phyloP scores from a whole-genome alignment of 2,329 filamentous ascomycete species.

The Zymoseptoria ardabiliae region DNA sequence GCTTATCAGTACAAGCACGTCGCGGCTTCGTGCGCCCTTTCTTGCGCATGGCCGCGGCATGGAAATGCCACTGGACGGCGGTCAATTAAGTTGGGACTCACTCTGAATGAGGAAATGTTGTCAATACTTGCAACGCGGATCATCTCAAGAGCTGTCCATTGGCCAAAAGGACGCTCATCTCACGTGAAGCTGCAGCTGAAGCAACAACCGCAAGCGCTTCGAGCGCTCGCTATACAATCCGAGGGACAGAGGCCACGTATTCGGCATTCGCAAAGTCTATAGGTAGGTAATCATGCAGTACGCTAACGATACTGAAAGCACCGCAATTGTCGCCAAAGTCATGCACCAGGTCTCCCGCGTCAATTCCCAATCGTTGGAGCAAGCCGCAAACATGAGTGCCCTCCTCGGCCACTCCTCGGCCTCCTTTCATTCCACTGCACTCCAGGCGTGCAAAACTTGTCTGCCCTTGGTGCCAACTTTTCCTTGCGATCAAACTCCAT shows the following conservation, averaged over 20 bases:
- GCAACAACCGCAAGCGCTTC: no score
- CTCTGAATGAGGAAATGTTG: no score
- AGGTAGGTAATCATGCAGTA: no score
- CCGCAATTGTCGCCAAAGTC: neutral
- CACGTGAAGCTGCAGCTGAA: no score
- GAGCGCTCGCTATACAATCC: no score
- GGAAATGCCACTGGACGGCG: neutral
- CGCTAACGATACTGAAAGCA: neutral
- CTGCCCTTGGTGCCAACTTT: slow-evolving; percentile 1
- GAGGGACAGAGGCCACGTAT: no score
- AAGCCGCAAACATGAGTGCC: neutral
- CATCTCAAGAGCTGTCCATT: no score
- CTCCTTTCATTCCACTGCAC: neutral
- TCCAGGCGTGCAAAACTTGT: neutral
- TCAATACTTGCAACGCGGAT: no score
- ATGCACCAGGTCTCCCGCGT: neutral
- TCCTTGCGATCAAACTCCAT: slow-evolving; percentile 1
- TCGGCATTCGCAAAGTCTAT: neutral
- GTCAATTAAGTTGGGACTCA: no score
- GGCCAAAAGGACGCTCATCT: no score
- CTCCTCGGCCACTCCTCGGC: neutral
- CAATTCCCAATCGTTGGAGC: neutral
- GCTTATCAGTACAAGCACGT: neutral
- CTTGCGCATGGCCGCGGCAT: neutral
- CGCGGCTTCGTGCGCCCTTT: neutral